Evolutionary conservation across 768 basidiomycete genomes (phyloP), one percentile per base, ranked within the genome.

Genomic region (Suillus hirtellus): DNA sequence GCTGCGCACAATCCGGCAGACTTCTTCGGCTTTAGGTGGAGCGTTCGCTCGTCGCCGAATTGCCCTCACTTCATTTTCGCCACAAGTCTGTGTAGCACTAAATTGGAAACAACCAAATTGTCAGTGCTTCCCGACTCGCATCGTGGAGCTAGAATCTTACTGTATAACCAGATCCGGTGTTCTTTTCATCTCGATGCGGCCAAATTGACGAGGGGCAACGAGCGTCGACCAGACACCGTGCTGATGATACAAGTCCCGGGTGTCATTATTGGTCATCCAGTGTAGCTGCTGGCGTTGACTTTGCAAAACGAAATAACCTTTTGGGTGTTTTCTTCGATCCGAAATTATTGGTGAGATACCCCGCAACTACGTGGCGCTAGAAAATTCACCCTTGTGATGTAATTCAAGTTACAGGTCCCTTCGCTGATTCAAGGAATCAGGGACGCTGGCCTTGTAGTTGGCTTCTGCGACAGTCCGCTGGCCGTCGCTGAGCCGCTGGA

Each of bases 61-160:
- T 64, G 86, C 94, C n/a, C 95, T 99, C 72, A 89, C 89, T 44
- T 96, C 95, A 7, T 99, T 92, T 75, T 90, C 90, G 55, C 93
- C 96, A 10, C 89, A 92, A 72, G 86, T 95, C 0, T 96, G 95
- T 75, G 87, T 92, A 9, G 89, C 92, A 17, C 76, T 98, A 61
- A 99, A 99, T 71, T 99, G 96, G 97, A 99, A 99, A 76, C 96
- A 99, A 76, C 96, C 96, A 14, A 99, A 99, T 75, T 99, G 96
- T 94, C 78, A 76, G 87, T 76, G 42, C n/a, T 24, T 40, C 31
- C 24, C 31, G 24, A 21, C 46, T n/a, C 34, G 34, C 46, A 63
- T 38, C 27, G 4, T 61, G 58, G 44, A n/a, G n/a, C 31, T 8
- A 53, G 52, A 53, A 58, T 58, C 56, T 27, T 19, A 35, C 19